Conservation (phyloP, 176 grass and related monocot genomes). For the Pharus latifolius region DNA sequence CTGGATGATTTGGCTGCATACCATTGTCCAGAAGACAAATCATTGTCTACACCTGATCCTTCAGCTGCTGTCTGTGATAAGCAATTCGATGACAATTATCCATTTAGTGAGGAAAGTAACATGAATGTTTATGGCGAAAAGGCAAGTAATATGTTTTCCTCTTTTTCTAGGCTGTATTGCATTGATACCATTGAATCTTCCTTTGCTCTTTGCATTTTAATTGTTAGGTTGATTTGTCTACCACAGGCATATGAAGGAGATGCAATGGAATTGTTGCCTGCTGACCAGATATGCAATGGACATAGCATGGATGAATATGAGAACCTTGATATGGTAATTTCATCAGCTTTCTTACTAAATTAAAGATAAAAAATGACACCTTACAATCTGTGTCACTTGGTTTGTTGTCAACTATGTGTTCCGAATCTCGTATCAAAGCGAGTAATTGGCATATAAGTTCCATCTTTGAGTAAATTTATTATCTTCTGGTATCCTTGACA, state of each 20-base stretch:
- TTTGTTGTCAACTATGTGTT: neutral
- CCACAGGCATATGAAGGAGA: slow-evolving; percentile 44
- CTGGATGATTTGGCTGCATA: slow-evolving; percentile 44
- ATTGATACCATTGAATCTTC: neutral
- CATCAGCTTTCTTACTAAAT: neutral
- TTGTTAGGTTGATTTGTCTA: neutral
- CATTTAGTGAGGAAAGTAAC: slow-evolving; percentile 28
- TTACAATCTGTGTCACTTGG: neutral
- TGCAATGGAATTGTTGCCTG: slow-evolving; percentile 37
- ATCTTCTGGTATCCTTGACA: too few species aligned
- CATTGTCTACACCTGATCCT: slow-evolving; percentile 22
- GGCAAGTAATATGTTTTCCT: slow-evolving; percentile 25
- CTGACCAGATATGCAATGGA: slow-evolving; percentile 17
- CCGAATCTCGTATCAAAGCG: neutral
- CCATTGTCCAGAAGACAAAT: slow-evolving; percentile 28
- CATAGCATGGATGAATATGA: neutral
- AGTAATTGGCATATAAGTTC: neutral
- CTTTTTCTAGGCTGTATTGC: neutral
- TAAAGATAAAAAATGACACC: neutral
- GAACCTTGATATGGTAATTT: slow-evolving; percentile 47
- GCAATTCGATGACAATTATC: slow-evolving; percentile 23
- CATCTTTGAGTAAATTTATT: neutral
- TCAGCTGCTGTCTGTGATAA: slow-evolving; percentile 20
- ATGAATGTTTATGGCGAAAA: slow-evolving; percentile 28
- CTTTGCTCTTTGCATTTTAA: neutral